Evolutionary conservation across 192 early-diverging fungal genomes (phyloP).

Genomic region (Phycomyces blakesleeanus): DNA sequence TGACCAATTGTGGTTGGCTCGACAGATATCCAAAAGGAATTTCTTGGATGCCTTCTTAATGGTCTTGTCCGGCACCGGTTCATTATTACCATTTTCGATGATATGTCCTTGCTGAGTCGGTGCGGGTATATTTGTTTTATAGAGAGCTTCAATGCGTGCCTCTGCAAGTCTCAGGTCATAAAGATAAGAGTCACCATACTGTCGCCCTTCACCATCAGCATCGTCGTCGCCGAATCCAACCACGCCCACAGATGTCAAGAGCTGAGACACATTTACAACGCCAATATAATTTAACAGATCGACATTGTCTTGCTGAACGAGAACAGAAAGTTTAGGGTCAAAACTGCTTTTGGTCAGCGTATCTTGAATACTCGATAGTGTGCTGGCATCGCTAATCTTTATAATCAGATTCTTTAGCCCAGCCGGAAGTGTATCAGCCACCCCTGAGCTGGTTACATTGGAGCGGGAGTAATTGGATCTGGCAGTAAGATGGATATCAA

Average conservation of each 20-base stretch:
- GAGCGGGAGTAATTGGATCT: not conserved
- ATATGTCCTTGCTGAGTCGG: not conserved
- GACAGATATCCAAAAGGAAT: constrained; percentile 8
- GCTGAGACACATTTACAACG: not conserved
- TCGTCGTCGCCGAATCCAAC: constrained; percentile 25
- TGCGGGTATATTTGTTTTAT: not conserved
- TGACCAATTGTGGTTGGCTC: constrained; percentile 29
- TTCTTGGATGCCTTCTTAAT: not conserved
- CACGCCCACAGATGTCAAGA: not conserved
- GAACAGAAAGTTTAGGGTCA: not conserved
- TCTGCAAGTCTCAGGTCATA: constrained; percentile 28
- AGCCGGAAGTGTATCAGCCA: constrained; percentile 14
- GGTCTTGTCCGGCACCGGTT: not conserved
- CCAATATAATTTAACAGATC: not conserved
- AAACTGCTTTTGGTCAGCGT: constrained; percentile 6
- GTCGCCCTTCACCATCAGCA: constrained; percentile 18
- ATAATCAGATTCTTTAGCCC: constrained; percentile 24
- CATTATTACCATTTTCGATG: not conserved
- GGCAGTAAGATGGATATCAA: constrained; percentile 26
- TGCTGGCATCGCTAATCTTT: constrained; percentile 16
- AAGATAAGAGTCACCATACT: constrained; percentile 34
- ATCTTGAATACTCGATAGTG: constrained; percentile 9
- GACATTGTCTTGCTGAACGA: not conserved
- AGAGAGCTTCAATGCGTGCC: constrained; percentile 9
- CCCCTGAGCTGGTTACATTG: not conserved